Base-by-base conservation (phyloP, 345 rosid genomes). In the Aurinia saxatilis region DNA sequence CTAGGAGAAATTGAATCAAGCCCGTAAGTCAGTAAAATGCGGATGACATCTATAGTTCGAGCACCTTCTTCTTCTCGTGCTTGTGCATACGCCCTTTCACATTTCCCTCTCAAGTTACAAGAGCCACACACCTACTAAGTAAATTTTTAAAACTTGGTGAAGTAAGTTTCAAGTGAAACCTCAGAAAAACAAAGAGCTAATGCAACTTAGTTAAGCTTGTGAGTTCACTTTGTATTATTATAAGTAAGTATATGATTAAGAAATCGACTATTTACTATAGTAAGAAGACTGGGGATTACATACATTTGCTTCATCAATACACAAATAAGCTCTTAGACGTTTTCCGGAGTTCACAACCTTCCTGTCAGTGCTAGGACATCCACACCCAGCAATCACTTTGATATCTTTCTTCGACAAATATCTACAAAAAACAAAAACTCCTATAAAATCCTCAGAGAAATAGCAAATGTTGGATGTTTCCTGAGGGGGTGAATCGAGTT, bases 291-390 rank as follows among this genome's bases (percentile, higher is more conserved):
- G 30, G 30, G 33, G 6, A 70, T 38, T 31, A 62, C 91, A 66
- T 77, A 89, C 91, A 80, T 82, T 79, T 57, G 71, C 80, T 84
- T 92, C 98, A 40, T 81, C 77, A 40, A 89, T 68, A 67, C 84
- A 84, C 0, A 89, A 78, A 73, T 76, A 73, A 30, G 85, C 87
- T 81, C 96, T 75, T 55, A 92, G 62, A 51, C 93, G 90, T 67
- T 92, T 92, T 65, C 84, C 95, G 0, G 90, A 89, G 70, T 92
- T 92, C 55, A 83, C 93, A 7, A 92, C 96, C 80, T 92, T 87
- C 71, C 95, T 81, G 53, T 92, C 98, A 33, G 66, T 67, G 77
- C 81, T 85, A n/a, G 98, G 97, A 78, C 98, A 92, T 62, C 95
- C 95, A 42, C 79, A 82, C 67, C 81, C 80, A 46, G 69, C 78